Evolutionary conservation across 805 yeast genomes (phyloP).

Genomic region (Sugiyamaella smithiae): DNA sequence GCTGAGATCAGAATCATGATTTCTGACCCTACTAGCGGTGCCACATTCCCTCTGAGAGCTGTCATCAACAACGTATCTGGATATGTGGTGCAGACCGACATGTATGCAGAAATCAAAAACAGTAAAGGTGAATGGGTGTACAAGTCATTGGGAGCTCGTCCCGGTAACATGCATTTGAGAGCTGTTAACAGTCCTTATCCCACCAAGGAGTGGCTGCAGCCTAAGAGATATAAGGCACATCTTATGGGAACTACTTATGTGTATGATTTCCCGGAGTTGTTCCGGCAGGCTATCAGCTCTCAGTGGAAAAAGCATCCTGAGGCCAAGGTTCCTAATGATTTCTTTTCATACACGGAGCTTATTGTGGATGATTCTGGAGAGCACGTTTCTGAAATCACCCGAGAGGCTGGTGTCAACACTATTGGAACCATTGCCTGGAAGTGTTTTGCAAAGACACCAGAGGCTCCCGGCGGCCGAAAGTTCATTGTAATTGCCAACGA

Average conservation of each 20-base stretch:
- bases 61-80: conserved; percentile 95
- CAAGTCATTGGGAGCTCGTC: conserved; percentile 81
- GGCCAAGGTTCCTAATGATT: conserved; percentile 59
- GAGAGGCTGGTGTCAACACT: conserved; percentile 95
- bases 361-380: conserved; percentile 77
- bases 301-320: conserved; percentile 69
- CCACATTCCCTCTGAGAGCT: conserved; percentile 94
- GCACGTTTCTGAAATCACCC: conserved; percentile 77
- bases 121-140: conserved; percentile 94
- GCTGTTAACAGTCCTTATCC: conserved; percentile 95
- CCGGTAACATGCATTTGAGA: conserved; percentile 97
- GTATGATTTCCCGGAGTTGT: conserved; percentile 97
- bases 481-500: conserved; percentile 93
- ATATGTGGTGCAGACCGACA: conserved; percentile 91
- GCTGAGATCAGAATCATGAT: conserved; percentile 97
- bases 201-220: conserved; percentile 96
- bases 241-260: conserved; percentile 97
- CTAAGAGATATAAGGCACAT: conserved; percentile 98
- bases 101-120: conserved; percentile 92
- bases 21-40: conserved; percentile 84
- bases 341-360: conserved; percentile 76
- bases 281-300: conserved; percentile 84
- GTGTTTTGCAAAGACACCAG: conserved; percentile 89
- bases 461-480: conserved; percentile 94
- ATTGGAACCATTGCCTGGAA: conserved; percentile 98